Evolutionary conservation across 345 rosid species (phyloP), one percentile per base, ranked within the genome.

Genomic region (Raphanus sativus): DNA sequence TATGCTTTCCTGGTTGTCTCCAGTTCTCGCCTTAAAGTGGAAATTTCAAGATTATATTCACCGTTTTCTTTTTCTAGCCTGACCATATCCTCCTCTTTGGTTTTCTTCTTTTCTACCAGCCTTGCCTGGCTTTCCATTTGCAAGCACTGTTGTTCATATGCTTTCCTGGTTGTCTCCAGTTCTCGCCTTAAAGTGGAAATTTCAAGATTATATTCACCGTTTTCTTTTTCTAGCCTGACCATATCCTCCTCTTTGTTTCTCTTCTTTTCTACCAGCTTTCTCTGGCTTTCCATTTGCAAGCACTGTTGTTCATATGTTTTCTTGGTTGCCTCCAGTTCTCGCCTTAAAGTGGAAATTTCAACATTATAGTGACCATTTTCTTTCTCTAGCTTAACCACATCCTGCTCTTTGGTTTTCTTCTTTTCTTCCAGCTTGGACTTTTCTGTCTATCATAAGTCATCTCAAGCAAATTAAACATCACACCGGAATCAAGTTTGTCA

Each of bases 111-210:
- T 45, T 12, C 52, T 13, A 13, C 54, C 16, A 48, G 54, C 82
- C 87, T 87, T 24, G 82, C 76, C 38, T 88, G 87, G 58, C 81
- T 72, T 83, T 91, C 91, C 83, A 82, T 71, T 83, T 86, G 85
- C 75, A 80, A 54, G 84, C 85, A 74, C 34, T 25, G 84, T 21
- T 70, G 69, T 71, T 93, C 94, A 52, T 84, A 69, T 9, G 79
- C 86, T 79, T 83, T 83, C 80, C 83, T 83, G 8, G 82, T 68
- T 34, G 76, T 62, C 65, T 90, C 92, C 15, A 88, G 42, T 82
- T 88, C 88, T 71, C 74, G 86, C 73, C 75, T 87, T 77, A 86
- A 15, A 16, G 83, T 71, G 4, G 80, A 73, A 58, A 84, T 68
- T 80, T 85, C 86, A 77, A 40, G 33, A 63, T 74, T 71, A 54